Percentiles rank a stretch among this genome's conserved stretches.
phyloP scores from a whole-genome alignment of 768 basidiomycete species.

The Mycena capillaripes region DNA sequence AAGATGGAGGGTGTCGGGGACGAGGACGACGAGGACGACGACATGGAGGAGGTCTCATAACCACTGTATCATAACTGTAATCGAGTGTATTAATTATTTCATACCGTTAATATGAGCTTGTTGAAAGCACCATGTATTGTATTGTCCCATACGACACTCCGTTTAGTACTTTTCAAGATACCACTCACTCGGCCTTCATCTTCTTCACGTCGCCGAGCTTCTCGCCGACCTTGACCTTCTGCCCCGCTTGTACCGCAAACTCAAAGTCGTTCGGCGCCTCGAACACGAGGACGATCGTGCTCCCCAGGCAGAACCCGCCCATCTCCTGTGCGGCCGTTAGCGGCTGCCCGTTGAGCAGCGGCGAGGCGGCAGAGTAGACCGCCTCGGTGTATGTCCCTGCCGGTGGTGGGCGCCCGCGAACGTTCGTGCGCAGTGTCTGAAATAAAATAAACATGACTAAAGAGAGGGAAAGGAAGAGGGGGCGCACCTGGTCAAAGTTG shows the following conservation, averaged over 20 bases:
- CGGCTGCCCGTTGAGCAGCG: constrained; percentile 90
- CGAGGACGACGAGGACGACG: constrained; percentile 71
- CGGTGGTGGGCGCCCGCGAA: constrained; percentile 78
- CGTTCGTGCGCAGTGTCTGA: constrained; percentile 91
- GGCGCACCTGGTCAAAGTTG: constrained; percentile 91
- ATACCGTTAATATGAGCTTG: no score
- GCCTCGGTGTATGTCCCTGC: constrained; percentile 94
- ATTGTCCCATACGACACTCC: no score
- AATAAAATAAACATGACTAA: constrained; percentile 19
- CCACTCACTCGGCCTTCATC: no score
- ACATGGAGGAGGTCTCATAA: constrained; percentile 74
- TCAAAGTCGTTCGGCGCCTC: constrained; percentile 91
- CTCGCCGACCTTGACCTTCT: constrained; percentile 92
- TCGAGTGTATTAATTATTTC: constrained; percentile 22
- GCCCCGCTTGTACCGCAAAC: constrained; percentile 81
- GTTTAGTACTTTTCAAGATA: no score
- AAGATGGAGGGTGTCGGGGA: constrained; percentile 69
- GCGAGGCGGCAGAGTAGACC: constrained; percentile 87
- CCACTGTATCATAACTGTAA: constrained; percentile 18
- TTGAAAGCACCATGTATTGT: no score
- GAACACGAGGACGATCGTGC: constrained; percentile 96
- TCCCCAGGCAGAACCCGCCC: constrained; percentile 96
- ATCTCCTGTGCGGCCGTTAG: constrained; percentile 92
- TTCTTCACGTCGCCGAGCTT: constrained; percentile 73
- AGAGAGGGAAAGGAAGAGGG: constrained; percentile 1